Evolutionary conservation across 2,329 filamentous ascomycete species (phyloP).

Genomic region (Xylariaceae sp.): DNA sequence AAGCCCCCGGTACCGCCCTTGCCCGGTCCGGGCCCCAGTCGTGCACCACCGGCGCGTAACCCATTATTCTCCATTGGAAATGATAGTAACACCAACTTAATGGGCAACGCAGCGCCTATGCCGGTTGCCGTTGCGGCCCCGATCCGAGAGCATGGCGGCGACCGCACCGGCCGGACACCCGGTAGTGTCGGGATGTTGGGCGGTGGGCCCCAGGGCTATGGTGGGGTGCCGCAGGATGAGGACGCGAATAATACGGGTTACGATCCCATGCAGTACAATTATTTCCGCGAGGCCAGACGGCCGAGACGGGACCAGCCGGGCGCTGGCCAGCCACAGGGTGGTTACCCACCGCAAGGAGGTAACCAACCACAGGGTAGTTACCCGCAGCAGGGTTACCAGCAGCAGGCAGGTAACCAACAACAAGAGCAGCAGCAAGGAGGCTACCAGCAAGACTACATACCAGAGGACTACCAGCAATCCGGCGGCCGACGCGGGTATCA

Average conservation of each 20-base stretch:
- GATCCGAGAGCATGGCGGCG: slow-evolving; percentile 33
- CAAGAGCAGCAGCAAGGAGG: too few species aligned
- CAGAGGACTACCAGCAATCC: too few species aligned
- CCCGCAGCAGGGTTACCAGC: too few species aligned
- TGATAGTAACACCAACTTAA: slow-evolving; percentile 48
- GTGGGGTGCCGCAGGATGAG: slow-evolving; percentile 52
- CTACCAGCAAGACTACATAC: too few species aligned
- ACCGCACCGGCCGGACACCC: slow-evolving; percentile 26
- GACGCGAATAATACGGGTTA: slow-evolving; percentile 31
- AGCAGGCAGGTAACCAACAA: too few species aligned
- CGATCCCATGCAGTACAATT: slow-evolving; percentile 51
- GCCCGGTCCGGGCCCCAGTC: slow-evolving; percentile 27
- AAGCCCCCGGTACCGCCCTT: slow-evolving; percentile 28
- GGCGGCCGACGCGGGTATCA: too few species aligned
- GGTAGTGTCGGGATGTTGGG: slow-evolving; percentile 46
- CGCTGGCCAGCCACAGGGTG: too few species aligned
- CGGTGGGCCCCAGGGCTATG: slow-evolving; percentile 56
- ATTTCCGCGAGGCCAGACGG: slow-evolving; percentile 42
- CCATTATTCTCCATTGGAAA: slow-evolving; percentile 49
- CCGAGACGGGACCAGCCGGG: slow-evolving; percentile 16
- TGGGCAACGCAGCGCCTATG: slow-evolving; percentile 49
- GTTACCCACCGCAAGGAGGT: too few species aligned
- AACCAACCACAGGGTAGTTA: too few species aligned
- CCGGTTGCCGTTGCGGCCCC: slow-evolving; percentile 37
- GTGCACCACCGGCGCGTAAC: slow-evolving; percentile 35